phyloP scores from a whole-genome alignment of 108 stramenopile species.

The Mayamaea pseudoterrestris region DNA sequence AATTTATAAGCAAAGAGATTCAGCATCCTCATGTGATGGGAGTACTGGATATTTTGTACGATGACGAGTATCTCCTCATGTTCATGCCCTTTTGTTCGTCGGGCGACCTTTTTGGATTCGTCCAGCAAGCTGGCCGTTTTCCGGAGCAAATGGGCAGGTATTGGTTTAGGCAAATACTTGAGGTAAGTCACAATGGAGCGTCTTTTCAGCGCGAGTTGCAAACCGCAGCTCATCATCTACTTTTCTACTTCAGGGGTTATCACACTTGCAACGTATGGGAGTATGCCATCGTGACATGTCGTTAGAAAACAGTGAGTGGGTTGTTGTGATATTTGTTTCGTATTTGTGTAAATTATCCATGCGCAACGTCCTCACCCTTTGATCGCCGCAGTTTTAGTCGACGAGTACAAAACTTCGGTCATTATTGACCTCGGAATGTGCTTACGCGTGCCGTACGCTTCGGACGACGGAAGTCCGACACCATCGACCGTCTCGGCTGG shows the following conservation, averaged over 20 bases:
- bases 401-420: slow-evolving; percentile 39
- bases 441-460: slow-evolving; percentile 65
- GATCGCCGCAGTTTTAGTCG: too few species aligned
- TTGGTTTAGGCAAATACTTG: slow-evolving; percentile 64
- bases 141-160: slow-evolving; percentile 52
- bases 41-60: slow-evolving; percentile 65
- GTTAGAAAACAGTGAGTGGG: slow-evolving; percentile 70
- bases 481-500: slow-evolving; percentile 43
- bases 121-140: slow-evolving; percentile 44
- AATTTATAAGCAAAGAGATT: slow-evolving; percentile 41
- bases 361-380: too few species aligned
- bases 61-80: slow-evolving; percentile 71
- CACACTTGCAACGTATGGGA: slow-evolving; percentile 45
- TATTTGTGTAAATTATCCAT: too few species aligned
- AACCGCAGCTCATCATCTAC: neutral
- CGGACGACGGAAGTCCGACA: slow-evolving; percentile 16
- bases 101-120: slow-evolving; percentile 79
- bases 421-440: slow-evolving; percentile 81
- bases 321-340: too few species aligned
- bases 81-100: slow-evolving; percentile 82
- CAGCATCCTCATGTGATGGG: slow-evolving; percentile 67
- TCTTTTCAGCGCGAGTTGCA: neutral
- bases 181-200: slow-evolving; percentile 25
- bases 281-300: slow-evolving; percentile 71
- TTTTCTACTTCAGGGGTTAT: slow-evolving; percentile 31